phyloP scores from a whole-genome alignment of 805 yeast species.

The Yamadazyma nakazawae region DNA sequence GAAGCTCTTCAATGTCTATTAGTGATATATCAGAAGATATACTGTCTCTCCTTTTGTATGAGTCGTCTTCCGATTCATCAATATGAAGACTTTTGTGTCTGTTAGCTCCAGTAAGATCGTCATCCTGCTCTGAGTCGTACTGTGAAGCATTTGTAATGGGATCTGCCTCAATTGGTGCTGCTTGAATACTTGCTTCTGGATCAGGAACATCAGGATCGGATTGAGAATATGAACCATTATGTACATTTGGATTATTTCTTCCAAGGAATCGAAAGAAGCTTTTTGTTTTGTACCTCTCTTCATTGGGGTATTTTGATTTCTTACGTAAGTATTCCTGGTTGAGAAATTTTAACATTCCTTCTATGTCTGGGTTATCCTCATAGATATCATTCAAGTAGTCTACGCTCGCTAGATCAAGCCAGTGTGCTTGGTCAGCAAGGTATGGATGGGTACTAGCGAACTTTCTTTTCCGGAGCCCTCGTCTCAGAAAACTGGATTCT shows the following conservation, averaged over 20 bases:
- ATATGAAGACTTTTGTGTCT: constrained; percentile 2
- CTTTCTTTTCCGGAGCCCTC: constrained; percentile 30
- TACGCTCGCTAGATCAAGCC: constrained; percentile 35
- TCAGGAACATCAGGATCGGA: constrained; percentile 5
- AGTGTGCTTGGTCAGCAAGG: constrained; percentile 43
- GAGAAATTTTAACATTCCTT: constrained; percentile 30
- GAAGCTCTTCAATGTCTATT: constrained; percentile 1
- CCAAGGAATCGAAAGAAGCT: constrained; percentile 39
- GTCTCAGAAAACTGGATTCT: constrained; percentile 2
- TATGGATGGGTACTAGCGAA: constrained; percentile 45
- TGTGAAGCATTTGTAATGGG: neutral
- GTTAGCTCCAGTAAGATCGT: neutral
- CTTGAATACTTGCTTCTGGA: neutral
- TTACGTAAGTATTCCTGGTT: constrained; percentile 31
- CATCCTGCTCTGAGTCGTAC: constrained; percentile 4
- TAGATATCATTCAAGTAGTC: constrained; percentile 38
- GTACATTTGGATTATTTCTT: constrained; percentile 4
- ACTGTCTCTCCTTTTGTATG: neutral
- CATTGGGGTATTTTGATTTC: constrained; percentile 33
- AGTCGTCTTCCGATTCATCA: constrained; percentile 6
- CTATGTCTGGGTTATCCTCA: constrained; percentile 31
- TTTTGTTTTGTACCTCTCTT: constrained; percentile 36
- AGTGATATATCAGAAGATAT: constrained; percentile 2
- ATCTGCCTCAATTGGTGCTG: neutral
- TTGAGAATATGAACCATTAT: constrained; percentile 6